Evolutionary conservation across 2,329 filamentous ascomycete species (phyloP), one percentile per base, ranked within the genome.

Genomic region (Pleurostoma richardsiae): DNA sequence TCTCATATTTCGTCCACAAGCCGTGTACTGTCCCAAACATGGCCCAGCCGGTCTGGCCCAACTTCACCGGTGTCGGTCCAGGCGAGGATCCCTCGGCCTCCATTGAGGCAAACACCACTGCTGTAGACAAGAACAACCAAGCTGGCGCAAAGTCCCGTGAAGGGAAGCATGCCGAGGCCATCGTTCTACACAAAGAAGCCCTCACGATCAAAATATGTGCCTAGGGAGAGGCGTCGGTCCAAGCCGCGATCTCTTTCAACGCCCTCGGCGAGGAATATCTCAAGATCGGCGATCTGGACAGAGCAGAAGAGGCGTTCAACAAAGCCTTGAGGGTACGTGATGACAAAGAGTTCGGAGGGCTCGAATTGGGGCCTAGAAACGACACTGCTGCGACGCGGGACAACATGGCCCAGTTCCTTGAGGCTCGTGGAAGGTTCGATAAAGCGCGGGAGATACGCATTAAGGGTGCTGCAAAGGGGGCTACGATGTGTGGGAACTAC

Each of bases 381-480:
- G 38, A 47, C 26, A 42, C 45, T n/a, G 41, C 45, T 36, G 36
- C 29, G 36, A 31, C 26, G 29, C 41, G 41, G 10, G 41, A 47
- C 29, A 43, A 43, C 27, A 47, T 47, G 41, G 45, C 33, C 6
- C 45, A 42, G 10, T 41, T 43, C 11, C 11, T 47, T 26, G 45
- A 47, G 41, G 41, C 38, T 5, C 30, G 36, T 2, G 45, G 30
- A 8, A 29, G 36, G 28, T 40, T 44, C 10, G n/a, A 30, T 2
- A 41, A 11, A 3, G 45, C 45, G 8, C 38, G 45, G 2, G 45
- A 47, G 33, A 30, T 44, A 10, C 33, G 45, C 3, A 11, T 43
- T 5, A 44, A 47, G 45, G 45, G 29, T 10, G 38, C 29, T 26
- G 45, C 31, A 4, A 40, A 41, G 36, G 41, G 45, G 4, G 39